Evolutionary conservation across 352 stramenopile species (phyloP).

Genomic region (Saprolegnia diclina): DNA sequence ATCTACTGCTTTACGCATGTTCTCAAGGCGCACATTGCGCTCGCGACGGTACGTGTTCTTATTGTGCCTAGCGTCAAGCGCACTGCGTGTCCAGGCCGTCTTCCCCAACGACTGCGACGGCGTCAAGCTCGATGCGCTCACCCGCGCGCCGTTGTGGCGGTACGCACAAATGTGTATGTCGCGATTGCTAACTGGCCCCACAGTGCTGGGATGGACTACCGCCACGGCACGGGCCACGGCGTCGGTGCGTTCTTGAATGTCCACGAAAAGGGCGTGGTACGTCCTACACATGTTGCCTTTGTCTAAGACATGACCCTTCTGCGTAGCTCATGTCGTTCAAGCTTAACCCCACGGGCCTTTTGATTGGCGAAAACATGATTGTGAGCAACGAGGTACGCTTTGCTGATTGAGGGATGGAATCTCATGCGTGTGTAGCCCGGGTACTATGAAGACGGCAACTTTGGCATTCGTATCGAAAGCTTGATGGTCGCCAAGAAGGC

Average conservation of each 20-base stretch:
- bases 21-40: conserved; percentile 95
- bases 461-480: conserved; percentile 99
- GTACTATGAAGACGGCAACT: conserved; percentile 97
- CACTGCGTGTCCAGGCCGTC: conserved; percentile 31
- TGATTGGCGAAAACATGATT: conserved; percentile 94
- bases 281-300: not conserved
- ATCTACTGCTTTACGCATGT: conserved; percentile 95
- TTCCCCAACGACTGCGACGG: conserved; percentile 91
- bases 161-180: conserved; percentile 2
- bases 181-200: not conserved
- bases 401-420: not conserved
- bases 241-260: conserved; percentile 96
- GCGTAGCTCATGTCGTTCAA: conserved; percentile 75
- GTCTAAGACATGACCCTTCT: conserved; percentile 8
- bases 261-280: conserved; percentile 89
- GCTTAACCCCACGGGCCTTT: conserved; percentile 68
- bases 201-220: conserved; percentile 92
- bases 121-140: conserved; percentile 95
- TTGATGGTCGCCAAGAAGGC: conserved; percentile 92
- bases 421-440: conserved; percentile 68
- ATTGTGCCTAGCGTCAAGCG: not conserved
- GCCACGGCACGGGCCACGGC: conserved; percentile 96
- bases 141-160: conserved; percentile 92
- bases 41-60: conserved; percentile 89
- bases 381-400: conserved; percentile 87